Conservation (phyloP, 2,329 filamentous ascomycete genomes). For the Alternaria tenuissima region DNA sequence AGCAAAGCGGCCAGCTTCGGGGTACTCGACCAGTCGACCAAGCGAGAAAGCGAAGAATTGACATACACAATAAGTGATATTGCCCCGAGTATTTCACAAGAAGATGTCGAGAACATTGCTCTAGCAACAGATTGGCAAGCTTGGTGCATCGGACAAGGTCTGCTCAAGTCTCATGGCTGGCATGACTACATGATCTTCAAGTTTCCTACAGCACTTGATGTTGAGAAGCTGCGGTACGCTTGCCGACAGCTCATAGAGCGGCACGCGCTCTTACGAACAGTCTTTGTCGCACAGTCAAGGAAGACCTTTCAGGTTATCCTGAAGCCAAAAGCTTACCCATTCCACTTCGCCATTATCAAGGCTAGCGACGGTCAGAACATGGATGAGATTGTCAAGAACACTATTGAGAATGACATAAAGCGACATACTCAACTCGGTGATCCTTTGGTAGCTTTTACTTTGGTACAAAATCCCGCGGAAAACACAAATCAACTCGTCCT, state of each 20-base stretch:
- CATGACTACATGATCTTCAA: constrained; percentile 14
- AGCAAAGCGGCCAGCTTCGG: constrained; percentile 2
- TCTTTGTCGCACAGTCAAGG: constrained; percentile 2
- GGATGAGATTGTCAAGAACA: background rate
- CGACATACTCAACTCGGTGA: constrained; percentile 4
- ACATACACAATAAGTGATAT: background rate
- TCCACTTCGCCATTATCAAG: constrained; percentile 1
- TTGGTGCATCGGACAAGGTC: constrained; percentile 7
- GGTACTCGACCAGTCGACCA: background rate
- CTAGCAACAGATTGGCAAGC: constrained; percentile 10
- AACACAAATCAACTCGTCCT: constrained; percentile 5
- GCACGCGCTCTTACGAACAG: constrained; percentile 5
- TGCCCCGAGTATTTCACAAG: background rate
- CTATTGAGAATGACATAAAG: constrained; percentile 6
- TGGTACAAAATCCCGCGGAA: background rate
- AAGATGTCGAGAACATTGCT: constrained; percentile 5
- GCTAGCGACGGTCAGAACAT: background rate
- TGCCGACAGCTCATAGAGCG: constrained; percentile 1
- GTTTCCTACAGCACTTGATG: background rate
- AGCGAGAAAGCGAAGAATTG: background rate
- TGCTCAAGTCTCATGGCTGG: constrained; percentile 12
- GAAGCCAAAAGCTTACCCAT: constrained; percentile 1
- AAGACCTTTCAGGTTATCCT: constrained; percentile 7
- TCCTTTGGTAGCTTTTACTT: background rate
- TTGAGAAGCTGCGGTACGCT: background rate